These are phyloP conservation scores for Poronia punctata DNA, from an alignment of 495 filamentous ascomycete genomes.

Conservation along the genomic window DNA sequence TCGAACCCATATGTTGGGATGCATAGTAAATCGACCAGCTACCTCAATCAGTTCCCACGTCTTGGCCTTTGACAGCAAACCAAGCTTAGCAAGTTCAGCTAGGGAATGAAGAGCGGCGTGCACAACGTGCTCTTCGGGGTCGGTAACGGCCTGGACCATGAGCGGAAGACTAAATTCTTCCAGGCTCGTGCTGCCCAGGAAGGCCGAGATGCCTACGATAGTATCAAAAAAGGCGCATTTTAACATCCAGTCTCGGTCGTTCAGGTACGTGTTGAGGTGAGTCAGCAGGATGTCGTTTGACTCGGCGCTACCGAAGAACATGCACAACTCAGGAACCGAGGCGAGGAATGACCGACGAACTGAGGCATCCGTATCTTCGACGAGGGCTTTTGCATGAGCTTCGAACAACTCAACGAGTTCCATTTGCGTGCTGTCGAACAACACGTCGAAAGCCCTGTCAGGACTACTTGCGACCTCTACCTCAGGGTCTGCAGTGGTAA, in stretches of 20 bases:
- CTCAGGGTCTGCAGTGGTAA: constrained; percentile 71
- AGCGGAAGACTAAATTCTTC: constrained; percentile 95
- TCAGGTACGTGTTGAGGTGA: constrained; percentile 95
- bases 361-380: constrained; percentile 81
- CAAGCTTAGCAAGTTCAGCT: constrained; percentile 81
- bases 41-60: constrained; percentile 82
- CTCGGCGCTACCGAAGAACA: constrained; percentile 86
- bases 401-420: constrained; percentile 79
- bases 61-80: constrained; percentile 75
- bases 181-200: constrained; percentile 76
- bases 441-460: constrained; percentile 60
- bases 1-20: constrained; percentile 92
- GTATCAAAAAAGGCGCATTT: constrained; percentile 96
- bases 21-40: constrained; percentile 75
- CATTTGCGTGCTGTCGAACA: constrained; percentile 74
- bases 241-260: constrained; percentile 92
- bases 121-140: constrained; percentile 92
- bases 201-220: constrained; percentile 86
- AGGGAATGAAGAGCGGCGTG: constrained; percentile 84
- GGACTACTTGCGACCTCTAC: constrained; percentile 60
- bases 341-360: constrained; percentile 90
- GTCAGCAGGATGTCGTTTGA: constrained; percentile 91
- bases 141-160: constrained; percentile 94
- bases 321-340: constrained; percentile 85
- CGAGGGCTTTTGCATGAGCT: constrained; percentile 74